Percentiles rank a stretch among this genome's conserved stretches.
Evolutionary conservation across 1,139 yeast species (phyloP).

Genomic region (Sugiyamaella japonica): DNA sequence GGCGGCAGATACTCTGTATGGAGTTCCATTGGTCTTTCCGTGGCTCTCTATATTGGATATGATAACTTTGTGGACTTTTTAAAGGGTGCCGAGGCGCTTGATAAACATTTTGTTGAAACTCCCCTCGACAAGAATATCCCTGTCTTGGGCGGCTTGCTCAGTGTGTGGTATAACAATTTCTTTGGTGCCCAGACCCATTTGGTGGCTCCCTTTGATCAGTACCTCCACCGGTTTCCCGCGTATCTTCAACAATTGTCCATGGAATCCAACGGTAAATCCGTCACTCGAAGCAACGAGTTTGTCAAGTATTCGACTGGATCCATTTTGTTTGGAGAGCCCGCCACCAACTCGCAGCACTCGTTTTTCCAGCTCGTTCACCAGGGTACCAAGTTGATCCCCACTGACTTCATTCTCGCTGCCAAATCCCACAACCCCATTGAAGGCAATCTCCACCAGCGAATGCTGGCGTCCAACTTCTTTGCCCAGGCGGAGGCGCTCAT

Average conservation of each 20-base stretch:
- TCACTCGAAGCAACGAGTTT: slow-evolving; percentile 85
- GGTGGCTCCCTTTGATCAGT: slow-evolving; percentile 98
- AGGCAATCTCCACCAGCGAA: slow-evolving; percentile 88
- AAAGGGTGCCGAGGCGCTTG: slow-evolving; percentile 97
- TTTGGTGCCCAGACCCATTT: slow-evolving; percentile 96
- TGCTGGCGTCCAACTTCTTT: slow-evolving; percentile 97
- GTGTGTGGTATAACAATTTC: slow-evolving; percentile 98
- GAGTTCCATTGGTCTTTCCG: slow-evolving; percentile 97
- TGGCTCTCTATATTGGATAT: slow-evolving; percentile 90
- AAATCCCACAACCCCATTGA: slow-evolving; percentile 97
- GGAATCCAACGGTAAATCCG: slow-evolving; percentile 99
- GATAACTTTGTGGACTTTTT: slow-evolving; percentile 90
- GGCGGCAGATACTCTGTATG: slow-evolving; percentile 99
- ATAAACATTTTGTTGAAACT: slow-evolving; percentile 79
- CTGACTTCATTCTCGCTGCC: slow-evolving; percentile 96
- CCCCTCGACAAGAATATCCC: slow-evolving; percentile 93
- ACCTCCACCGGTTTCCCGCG: slow-evolving; percentile 98
- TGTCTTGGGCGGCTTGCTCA: slow-evolving; percentile 83
- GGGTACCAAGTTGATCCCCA: slow-evolving; percentile 95
- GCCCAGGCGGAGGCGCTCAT: slow-evolving; percentile 98
- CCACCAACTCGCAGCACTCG: slow-evolving; percentile 98
- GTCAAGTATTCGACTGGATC: slow-evolving; percentile 95
- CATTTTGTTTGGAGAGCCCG: slow-evolving; percentile 96
- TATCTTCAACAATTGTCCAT: slow-evolving; percentile 96
- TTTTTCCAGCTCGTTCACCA: slow-evolving; percentile 99